These are phyloP conservation scores for Dioscorea zingiberensis DNA, from an alignment of 106 monocot species.

Conservation along the genomic window DNA sequence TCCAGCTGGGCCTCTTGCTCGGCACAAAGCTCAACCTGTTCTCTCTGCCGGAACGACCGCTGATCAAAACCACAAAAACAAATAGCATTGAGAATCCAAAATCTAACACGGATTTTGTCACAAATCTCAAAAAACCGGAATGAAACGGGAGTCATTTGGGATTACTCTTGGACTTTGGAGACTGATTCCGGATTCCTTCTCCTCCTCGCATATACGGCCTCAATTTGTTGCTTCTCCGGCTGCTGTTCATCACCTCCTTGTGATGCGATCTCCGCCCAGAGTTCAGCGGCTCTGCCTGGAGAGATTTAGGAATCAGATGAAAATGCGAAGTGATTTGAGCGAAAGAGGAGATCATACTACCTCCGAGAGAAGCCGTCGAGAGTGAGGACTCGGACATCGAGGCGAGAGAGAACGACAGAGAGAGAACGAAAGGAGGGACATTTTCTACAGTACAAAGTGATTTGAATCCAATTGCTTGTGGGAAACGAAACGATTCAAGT, in stretches of 20 bases:
- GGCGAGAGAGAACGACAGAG: background rate
- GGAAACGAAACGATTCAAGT: too few relatives aligned
- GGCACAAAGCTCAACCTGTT: conserved; percentile 29
- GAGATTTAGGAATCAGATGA: background rate
- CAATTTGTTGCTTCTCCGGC: conserved; percentile 7
- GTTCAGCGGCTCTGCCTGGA: conserved; percentile 23
- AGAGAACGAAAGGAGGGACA: background rate
- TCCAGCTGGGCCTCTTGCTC: conserved; percentile 67
- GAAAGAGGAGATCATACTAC: background rate
- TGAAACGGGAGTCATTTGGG: background rate
- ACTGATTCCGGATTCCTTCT: conserved; percentile 13
- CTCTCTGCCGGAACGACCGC: conserved; percentile 13
- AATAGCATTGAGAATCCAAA: conserved; percentile 1
- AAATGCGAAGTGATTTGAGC: background rate
- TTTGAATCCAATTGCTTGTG: too few relatives aligned
- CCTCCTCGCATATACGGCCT: conserved; percentile 34
- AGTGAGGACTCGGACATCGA: background rate
- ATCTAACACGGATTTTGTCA: too few relatives aligned
- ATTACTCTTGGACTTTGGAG: conserved; percentile 1
- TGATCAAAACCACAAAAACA: background rate
- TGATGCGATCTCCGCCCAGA: conserved; percentile 34
- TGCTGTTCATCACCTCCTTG: conserved; percentile 9
- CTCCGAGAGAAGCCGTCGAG: conserved; percentile 23
- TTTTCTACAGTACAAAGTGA: too few relatives aligned
- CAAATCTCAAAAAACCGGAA: background rate